A percentile compares a stretch with the other conserved stretches of the same genome.
These are phyloP conservation scores for Trichoderma simmonsii DNA, from an alignment of 2,329 filamentous ascomycete species.

Conservation along the genomic window DNA sequence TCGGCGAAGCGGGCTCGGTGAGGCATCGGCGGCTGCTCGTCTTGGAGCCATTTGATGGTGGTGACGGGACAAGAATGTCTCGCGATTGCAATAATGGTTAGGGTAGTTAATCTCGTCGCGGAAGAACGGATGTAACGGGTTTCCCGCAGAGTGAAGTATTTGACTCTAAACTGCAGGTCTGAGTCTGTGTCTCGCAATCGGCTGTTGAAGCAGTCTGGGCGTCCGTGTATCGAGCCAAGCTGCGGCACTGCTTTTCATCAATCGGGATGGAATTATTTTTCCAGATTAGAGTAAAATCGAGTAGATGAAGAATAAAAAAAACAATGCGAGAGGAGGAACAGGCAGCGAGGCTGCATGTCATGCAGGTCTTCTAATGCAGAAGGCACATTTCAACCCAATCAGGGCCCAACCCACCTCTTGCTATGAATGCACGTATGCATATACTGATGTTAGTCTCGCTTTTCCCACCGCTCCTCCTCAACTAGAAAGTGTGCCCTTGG, in stretches of 20 bases:
- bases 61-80: background rate
- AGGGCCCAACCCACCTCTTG: conserved; percentile 6
- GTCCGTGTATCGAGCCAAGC: background rate
- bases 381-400: conserved; percentile 15
- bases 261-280: background rate
- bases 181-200: background rate
- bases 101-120: background rate
- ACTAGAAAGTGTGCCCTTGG: background rate
- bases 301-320: background rate
- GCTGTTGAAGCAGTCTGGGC: background rate
- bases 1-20: conserved; percentile 1
- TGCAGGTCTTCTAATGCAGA: conserved; percentile 6
- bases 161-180: background rate
- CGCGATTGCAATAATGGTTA: background rate
- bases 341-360: conserved; percentile 4
- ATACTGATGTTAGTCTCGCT: background rate
- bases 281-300: background rate
- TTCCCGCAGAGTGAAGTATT: background rate
- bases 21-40: background rate
- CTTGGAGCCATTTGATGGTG: conserved; percentile 1
- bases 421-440: background rate
- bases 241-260: background rate
- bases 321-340: background rate
- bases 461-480: background rate
- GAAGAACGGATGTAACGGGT: background rate